A percentile compares a stretch with the other conserved stretches of the same genome.
phyloP scores from a whole-genome alignment of 805 yeast genomes.

The Diddensiella santjacobensis region DNA sequence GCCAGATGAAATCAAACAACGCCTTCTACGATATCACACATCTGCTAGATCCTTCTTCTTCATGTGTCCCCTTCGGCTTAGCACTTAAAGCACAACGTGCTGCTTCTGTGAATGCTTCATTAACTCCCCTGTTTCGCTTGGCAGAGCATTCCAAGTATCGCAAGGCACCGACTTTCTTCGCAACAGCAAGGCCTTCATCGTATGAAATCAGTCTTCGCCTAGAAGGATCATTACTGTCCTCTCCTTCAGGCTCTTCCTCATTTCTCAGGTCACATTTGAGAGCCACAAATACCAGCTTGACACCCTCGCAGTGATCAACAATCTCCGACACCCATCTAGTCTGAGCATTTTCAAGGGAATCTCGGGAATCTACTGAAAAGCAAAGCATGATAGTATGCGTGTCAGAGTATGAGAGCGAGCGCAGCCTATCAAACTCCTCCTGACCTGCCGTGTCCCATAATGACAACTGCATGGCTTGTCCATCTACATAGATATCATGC shows the following conservation, averaged over 20 bases:
- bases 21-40: slow-evolving; percentile 23
- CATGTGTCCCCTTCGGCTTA: slow-evolving; percentile 61
- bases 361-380: slow-evolving; percentile 89
- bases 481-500: slow-evolving; percentile 94
- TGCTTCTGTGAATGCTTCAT: slow-evolving; percentile 98
- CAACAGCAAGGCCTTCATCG: slow-evolving; percentile 91
- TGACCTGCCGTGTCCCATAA: slow-evolving; percentile 99
- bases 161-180: slow-evolving; percentile 88
- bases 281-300: slow-evolving; percentile 88
- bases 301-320: slow-evolving; percentile 95
- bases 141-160: slow-evolving; percentile 97
- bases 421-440: slow-evolving; percentile 92
- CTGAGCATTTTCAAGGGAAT: slow-evolving; percentile 91
- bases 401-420: slow-evolving; percentile 89
- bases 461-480: slow-evolving; percentile 85
- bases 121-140: slow-evolving; percentile 94
- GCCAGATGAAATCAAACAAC: neutral
- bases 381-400: slow-evolving; percentile 97
- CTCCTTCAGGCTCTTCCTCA: slow-evolving; percentile 45
- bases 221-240: slow-evolving; percentile 32
- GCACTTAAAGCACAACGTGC: slow-evolving; percentile 94
- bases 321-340: slow-evolving; percentile 97
- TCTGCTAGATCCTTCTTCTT: slow-evolving; percentile 28
- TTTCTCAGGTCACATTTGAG: slow-evolving; percentile 88
- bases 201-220: slow-evolving; percentile 60